phyloP scores from a whole-genome alignment of 2,329 filamentous ascomycete genomes.

The Aspergillus arachidicola region DNA sequence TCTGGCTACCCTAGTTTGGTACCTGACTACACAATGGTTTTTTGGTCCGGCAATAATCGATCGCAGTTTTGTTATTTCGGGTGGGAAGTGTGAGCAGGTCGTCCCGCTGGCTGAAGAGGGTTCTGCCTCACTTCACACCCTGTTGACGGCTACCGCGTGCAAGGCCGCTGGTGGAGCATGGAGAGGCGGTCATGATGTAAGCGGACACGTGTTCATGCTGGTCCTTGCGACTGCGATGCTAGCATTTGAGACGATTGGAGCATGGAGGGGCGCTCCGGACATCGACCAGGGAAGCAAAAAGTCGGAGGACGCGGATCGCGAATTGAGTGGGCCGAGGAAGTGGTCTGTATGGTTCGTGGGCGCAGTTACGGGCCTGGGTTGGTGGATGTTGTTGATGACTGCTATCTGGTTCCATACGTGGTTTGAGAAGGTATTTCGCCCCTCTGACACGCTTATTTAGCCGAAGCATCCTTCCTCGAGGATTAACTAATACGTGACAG shows the following conservation, averaged over 20 bases:
- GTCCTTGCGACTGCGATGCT: constrained; percentile 82
- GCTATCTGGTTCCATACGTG: constrained; percentile 98
- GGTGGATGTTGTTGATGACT: constrained; percentile 99
- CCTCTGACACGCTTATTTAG: constrained; percentile 22
- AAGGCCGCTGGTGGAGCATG: constrained; percentile 80
- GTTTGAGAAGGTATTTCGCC: constrained; percentile 78
- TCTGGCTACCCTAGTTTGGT: constrained; percentile 76
- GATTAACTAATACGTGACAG: constrained; percentile 32
- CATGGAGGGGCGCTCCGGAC: constrained; percentile 55
- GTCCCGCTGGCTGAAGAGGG: constrained; percentile 46
- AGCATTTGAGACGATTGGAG: constrained; percentile 71
- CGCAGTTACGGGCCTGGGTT: constrained; percentile 69
- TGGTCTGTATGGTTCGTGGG: constrained; percentile 53
- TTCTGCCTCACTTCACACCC: constrained; percentile 36
- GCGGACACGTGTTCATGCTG: constrained; percentile 90
- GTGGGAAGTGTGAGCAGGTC: constrained; percentile 74
- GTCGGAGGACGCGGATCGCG: constrained; percentile 42
- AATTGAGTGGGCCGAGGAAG: constrained; percentile 54
- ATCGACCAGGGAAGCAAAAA: constrained; percentile 42
- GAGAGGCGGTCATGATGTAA: constrained; percentile 95
- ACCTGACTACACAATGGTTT: constrained; percentile 92
- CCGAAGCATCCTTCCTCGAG: not conserved
- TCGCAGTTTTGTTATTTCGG: constrained; percentile 83
- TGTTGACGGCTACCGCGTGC: constrained; percentile 77
- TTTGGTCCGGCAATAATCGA: constrained; percentile 92